A percentile compares a stretch with the other conserved stretches of the same genome.
Conservation (phyloP, 805 yeast genomes). For the Wickerhamomyces mucosus region DNA sequence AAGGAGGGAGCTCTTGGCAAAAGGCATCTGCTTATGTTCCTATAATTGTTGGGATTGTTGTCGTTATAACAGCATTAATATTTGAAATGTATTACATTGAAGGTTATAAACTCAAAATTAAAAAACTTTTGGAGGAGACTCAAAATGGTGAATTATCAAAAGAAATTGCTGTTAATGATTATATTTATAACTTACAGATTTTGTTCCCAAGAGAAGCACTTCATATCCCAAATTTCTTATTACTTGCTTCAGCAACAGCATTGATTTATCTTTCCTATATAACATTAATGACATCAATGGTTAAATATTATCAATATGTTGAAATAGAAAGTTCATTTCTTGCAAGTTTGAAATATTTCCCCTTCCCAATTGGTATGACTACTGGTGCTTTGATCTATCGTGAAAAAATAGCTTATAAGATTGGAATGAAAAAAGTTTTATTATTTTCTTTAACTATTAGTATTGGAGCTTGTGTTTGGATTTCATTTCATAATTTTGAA, state of each 20-base stretch:
- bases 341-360: slow-evolving; percentile 28
- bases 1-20: slow-evolving; percentile 36
- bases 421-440: slow-evolving; percentile 16
- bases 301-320: slow-evolving; percentile 20
- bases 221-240: slow-evolving; percentile 21
- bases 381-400: slow-evolving; percentile 21
- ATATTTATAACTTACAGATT: slow-evolving; percentile 11
- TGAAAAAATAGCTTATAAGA: slow-evolving; percentile 9
- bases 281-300: slow-evolving; percentile 12
- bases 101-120: slow-evolving; percentile 1
- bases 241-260: no score
- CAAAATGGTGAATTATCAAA: not conserved
- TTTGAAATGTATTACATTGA: slow-evolving; percentile 23
- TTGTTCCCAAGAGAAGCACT: slow-evolving; percentile 23
- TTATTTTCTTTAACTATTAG: slow-evolving; percentile 9
- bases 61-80: slow-evolving; percentile 18
- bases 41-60: slow-evolving; percentile 27
- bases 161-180: slow-evolving; percentile 2
- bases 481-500: slow-evolving; percentile 14
- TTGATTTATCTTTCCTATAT: slow-evolving; percentile 15
- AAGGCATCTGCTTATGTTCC: slow-evolving; percentile 32
- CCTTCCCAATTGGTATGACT: slow-evolving; percentile 23
- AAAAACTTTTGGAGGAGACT: not conserved
- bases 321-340: slow-evolving; percentile 23
- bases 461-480: slow-evolving; percentile 16